phyloP scores from a whole-genome alignment of 139 green algal species.

The Limnomonas spitsbergensis region DNA sequence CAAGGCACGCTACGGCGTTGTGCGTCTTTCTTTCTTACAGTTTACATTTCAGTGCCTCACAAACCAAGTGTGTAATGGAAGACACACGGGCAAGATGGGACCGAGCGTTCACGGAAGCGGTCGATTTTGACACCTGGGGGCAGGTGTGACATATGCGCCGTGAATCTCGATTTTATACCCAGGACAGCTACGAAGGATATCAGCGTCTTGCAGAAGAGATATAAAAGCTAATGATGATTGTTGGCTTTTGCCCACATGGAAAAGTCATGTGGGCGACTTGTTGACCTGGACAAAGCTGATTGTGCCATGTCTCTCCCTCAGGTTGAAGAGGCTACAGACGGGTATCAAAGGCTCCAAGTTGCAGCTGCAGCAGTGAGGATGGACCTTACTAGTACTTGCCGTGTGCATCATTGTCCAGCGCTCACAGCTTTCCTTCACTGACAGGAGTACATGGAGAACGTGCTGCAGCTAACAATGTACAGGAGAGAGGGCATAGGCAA shows the following conservation, averaged over 20 bases:
- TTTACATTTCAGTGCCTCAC: no score
- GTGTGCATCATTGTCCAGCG: background rate
- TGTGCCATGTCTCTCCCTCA: no score
- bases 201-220: background rate
- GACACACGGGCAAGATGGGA: conserved; percentile 30
- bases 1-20: no score
- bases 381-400: background rate
- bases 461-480: conserved; percentile 35
- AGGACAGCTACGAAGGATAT: background rate
- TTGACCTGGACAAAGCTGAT: no score
- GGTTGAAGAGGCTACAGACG: conserved; percentile 50
- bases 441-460: conserved; percentile 60
- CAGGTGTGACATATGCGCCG: conserved; percentile 47
- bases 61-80: background rate
- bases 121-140: conserved; percentile 56
- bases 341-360: conserved; percentile 53
- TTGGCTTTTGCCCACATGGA: no score
- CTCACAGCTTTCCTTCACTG: background rate
- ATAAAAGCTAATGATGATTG: background rate
- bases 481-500: conserved; percentile 45
- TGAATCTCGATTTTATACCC: no score
- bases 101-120: conserved; percentile 42
- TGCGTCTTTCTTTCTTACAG: no score
- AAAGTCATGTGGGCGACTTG: no score
- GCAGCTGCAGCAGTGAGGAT: conserved; percentile 41